Percentiles rank a stretch among this genome's conserved stretches.
phyloP scores from a whole-genome alignment of 2,329 filamentous ascomycete genomes.

The Pestalotiopsis sp. region DNA sequence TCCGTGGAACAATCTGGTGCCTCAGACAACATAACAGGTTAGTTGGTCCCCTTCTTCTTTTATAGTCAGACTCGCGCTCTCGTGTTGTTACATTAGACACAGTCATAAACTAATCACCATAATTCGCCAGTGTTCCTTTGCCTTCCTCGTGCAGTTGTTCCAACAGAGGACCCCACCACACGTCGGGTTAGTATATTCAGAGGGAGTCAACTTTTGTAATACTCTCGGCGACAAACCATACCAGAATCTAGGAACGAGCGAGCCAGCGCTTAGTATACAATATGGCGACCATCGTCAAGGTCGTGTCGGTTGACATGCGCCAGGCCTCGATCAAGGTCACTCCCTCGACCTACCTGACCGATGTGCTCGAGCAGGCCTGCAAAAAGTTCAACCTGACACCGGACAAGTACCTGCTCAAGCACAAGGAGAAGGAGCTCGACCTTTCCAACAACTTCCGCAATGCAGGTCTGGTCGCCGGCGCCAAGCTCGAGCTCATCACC shows the following conservation, averaged over 20 bases:
- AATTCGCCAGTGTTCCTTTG: background rate
- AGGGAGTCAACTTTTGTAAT: background rate
- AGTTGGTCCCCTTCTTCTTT: background rate
- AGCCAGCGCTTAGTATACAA: conserved; percentile 19
- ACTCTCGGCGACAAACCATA: background rate
- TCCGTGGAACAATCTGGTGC: conserved; percentile 8
- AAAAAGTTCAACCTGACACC: conserved; percentile 74
- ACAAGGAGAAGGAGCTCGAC: conserved; percentile 85
- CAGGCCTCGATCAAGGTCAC: conserved; percentile 82
- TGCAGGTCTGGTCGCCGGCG: conserved; percentile 80
- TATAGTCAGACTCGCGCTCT: background rate
- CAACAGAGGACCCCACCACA: background rate
- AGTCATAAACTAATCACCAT: background rate
- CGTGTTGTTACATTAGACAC: background rate
- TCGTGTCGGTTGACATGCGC: conserved; percentile 79
- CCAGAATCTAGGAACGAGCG: background rate
- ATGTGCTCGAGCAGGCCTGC: conserved; percentile 87
- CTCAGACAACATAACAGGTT: background rate
- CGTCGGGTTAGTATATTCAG: background rate
- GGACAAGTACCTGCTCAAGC: conserved; percentile 81
- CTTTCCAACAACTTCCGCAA: conserved; percentile 83
- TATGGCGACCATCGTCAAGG: conserved; percentile 89
- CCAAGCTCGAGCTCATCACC: conserved; percentile 89
- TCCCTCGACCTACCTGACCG: conserved; percentile 78
- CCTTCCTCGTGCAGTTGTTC: background rate